Evolutionary conservation across 306 rosid genomes (phyloP).

Genomic region (Prunus mira): DNA sequence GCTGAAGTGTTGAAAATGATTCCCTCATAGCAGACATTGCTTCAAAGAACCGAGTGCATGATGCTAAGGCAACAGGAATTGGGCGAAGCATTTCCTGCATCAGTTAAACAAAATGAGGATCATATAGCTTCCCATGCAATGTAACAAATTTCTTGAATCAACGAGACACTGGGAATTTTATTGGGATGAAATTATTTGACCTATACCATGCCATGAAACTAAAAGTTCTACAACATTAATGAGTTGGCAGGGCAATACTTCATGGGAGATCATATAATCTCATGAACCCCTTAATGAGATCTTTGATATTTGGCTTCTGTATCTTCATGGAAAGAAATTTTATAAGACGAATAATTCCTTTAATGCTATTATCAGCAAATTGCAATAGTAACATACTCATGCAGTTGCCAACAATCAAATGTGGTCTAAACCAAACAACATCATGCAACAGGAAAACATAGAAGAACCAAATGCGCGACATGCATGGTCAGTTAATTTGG

Average conservation of each 20-base stretch:
- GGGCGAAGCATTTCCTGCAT: constrained; percentile 96
- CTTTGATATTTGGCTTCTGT: background rate
- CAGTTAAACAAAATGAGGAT: constrained; percentile 2
- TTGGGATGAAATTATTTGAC: background rate
- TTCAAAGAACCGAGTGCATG: constrained; percentile 90
- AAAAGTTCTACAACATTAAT: background rate
- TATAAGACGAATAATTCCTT: background rate
- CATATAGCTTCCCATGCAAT: background rate
- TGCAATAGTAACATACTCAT: background rate
- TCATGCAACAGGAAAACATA: background rate
- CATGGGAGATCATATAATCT: background rate
- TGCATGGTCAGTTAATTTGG: background rate
- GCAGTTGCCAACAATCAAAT: background rate
- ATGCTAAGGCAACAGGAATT: constrained; percentile 90
- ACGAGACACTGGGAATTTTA: background rate
- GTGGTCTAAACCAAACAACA: background rate
- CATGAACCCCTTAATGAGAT: background rate
- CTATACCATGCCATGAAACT: background rate
- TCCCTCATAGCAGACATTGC: constrained; percentile 99
- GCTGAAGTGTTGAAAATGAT: constrained; percentile 82
- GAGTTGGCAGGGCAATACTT: background rate
- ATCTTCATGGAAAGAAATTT: background rate
- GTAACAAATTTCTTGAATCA: background rate
- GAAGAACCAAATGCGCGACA: background rate
- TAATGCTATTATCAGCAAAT: background rate